Conservation (phyloP, 2,329 filamentous ascomycete genomes). For the Neophaeococcomyces mojaviensis region DNA sequence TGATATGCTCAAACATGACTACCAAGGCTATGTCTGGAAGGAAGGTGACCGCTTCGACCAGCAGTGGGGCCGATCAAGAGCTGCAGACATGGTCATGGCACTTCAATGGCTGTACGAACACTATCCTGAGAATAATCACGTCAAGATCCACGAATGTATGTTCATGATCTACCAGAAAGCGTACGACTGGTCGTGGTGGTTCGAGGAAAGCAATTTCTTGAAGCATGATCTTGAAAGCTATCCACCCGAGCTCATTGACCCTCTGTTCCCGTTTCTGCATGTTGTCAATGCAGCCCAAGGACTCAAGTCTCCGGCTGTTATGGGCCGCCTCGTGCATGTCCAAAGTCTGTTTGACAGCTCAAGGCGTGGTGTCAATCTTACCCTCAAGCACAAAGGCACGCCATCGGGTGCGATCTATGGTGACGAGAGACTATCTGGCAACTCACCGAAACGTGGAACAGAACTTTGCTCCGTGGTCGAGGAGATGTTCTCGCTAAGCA, state of each 20-base stretch:
- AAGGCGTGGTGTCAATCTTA: slow-evolving; percentile 40
- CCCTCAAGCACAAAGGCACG: slow-evolving; percentile 41
- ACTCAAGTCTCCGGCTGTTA: slow-evolving; percentile 39
- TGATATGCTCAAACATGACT: slow-evolving; percentile 48
- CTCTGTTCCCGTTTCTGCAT: slow-evolving; percentile 36
- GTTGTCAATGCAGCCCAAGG: slow-evolving; percentile 44
- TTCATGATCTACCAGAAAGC: slow-evolving; percentile 34
- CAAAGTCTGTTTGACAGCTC: slow-evolving; percentile 35
- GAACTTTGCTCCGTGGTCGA: slow-evolving; percentile 49
- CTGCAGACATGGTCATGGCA: slow-evolving; percentile 39
- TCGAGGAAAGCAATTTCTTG: slow-evolving; percentile 30
- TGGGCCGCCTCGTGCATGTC: slow-evolving; percentile 40
- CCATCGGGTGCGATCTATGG: slow-evolving; percentile 43
- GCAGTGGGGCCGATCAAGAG: slow-evolving; percentile 34
- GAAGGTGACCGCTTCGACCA: slow-evolving; percentile 37
- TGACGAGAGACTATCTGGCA: slow-evolving; percentile 42
- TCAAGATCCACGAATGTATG: slow-evolving; percentile 37
- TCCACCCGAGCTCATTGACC: slow-evolving; percentile 25
- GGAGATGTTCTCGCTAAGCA: slow-evolving; percentile 44
- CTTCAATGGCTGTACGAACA: slow-evolving; percentile 45
- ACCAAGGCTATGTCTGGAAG: slow-evolving; percentile 43
- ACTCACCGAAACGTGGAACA: slow-evolving; percentile 37
- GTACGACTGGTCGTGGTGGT: slow-evolving; percentile 37
- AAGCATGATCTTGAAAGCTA: slow-evolving; percentile 31
- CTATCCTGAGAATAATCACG: slow-evolving; percentile 31